A percentile compares a stretch with the other conserved stretches of the same genome.
Conservation (phyloP, 1,284 basidiomycete species). For the Ceratobasidium papillatum region DNA sequence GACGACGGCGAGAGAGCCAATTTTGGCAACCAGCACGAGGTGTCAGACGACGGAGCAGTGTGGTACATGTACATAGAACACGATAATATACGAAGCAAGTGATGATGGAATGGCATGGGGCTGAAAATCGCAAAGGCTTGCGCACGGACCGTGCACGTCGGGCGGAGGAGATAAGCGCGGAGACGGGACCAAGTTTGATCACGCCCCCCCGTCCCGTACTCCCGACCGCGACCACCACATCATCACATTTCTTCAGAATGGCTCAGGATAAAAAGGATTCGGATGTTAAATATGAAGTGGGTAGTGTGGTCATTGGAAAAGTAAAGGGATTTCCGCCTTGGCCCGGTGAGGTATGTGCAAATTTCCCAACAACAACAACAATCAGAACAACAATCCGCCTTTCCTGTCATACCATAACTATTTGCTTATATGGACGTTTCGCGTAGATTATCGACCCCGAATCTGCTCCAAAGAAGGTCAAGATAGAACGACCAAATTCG, state of each 20-base stretch:
- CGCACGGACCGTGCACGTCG: slow-evolving; percentile 27
- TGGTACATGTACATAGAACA: slow-evolving; percentile 17
- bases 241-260: background rate
- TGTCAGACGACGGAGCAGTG: background rate
- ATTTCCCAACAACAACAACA: slow-evolving; percentile 46
- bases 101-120: background rate
- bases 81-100: background rate
- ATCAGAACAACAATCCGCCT: slow-evolving; percentile 44
- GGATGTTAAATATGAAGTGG: slow-evolving; percentile 59
- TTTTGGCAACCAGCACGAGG: background rate
- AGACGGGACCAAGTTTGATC: slow-evolving; percentile 38
- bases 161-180: slow-evolving; percentile 38
- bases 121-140: background rate
- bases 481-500: slow-evolving; percentile 71
- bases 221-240: slow-evolving; percentile 24
- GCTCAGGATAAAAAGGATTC: slow-evolving; percentile 39
- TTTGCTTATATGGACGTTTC: background rate
- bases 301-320: slow-evolving; percentile 91
- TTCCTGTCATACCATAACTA: slow-evolving; percentile 5
- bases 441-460: slow-evolving; percentile 80
- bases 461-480: slow-evolving; percentile 65
- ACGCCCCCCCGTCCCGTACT: background rate
- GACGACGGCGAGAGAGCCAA: background rate
- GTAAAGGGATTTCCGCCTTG: slow-evolving; percentile 93
- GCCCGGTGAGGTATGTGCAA: slow-evolving; percentile 80